Percentiles rank a stretch among this genome's conserved stretches.
Evolutionary conservation across 805 yeast genomes (phyloP).

Genomic region (Yarrowia sp.): DNA sequence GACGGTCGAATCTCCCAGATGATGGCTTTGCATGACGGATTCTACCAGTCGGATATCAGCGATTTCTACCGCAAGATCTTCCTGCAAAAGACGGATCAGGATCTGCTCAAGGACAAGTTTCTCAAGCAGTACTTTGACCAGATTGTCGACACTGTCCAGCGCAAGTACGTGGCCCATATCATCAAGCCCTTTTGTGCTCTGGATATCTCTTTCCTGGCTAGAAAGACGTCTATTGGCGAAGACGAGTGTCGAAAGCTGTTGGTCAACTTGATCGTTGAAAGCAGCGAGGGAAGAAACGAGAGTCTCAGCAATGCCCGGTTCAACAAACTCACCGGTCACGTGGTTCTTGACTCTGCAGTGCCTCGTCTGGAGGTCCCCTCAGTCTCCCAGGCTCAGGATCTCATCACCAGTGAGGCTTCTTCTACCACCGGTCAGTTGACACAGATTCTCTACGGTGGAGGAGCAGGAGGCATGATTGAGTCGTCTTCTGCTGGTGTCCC

Average conservation of each 20-base stretch:
- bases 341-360: slow-evolving; percentile 1
- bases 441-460: slow-evolving; percentile 16
- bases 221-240: slow-evolving; percentile 14
- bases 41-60: slow-evolving; percentile 45
- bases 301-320: slow-evolving; percentile 6
- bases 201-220: slow-evolving; percentile 19
- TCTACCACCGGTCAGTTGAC: slow-evolving; percentile 8
- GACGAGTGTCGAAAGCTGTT: slow-evolving; percentile 31
- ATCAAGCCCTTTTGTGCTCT: slow-evolving; percentile 22
- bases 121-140: slow-evolving; percentile 28
- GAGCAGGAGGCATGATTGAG: slow-evolving; percentile 9
- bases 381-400: slow-evolving; percentile 15
- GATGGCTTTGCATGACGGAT: slow-evolving; percentile 50
- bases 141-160: slow-evolving; percentile 24
- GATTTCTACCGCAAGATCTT: slow-evolving; percentile 42
- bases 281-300: slow-evolving; percentile 19
- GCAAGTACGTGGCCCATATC: slow-evolving; percentile 27
- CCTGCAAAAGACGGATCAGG: slow-evolving; percentile 21
- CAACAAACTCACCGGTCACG: slow-evolving; percentile 28
- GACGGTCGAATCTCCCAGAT: slow-evolving; percentile 48
- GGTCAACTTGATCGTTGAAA: slow-evolving; percentile 26
- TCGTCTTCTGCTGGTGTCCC: neutral
- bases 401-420: slow-evolving; percentile 17
- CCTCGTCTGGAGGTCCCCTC: slow-evolving; percentile 31
- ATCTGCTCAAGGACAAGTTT: slow-evolving; percentile 20